Percentiles rank a stretch among this genome's conserved stretches.
These are phyloP conservation scores for Carex kokanica DNA, from an alignment of 176 grass and related monocot species.

Conservation along the genomic window DNA sequence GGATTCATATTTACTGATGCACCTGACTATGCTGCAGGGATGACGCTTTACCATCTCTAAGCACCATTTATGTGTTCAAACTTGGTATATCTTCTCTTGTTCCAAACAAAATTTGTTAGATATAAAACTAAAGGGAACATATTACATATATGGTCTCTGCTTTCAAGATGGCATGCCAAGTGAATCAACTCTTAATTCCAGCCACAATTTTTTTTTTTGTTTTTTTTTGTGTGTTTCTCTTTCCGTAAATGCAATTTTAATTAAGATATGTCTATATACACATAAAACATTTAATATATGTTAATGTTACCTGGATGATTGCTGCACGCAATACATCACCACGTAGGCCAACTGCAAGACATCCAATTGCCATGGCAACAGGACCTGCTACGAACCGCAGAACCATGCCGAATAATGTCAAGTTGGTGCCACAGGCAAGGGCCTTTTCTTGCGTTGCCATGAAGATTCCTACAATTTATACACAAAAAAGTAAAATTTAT, in stretches of 20 bases:
- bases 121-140: background rate
- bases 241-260: background rate
- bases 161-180: background rate
- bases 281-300: too few species aligned
- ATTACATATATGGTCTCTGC: background rate
- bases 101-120: background rate
- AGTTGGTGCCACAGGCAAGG: constrained; percentile 19
- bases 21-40: background rate
- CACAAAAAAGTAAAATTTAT: background rate
- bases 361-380: constrained; percentile 4
- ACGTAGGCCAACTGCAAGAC: background rate
- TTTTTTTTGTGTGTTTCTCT: background rate
- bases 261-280: background rate
- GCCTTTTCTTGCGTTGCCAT: constrained; percentile 47
- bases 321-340: constrained; percentile 32
- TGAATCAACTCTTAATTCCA: background rate
- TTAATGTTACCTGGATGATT: constrained; percentile 31
- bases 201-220: background rate
- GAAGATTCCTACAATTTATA: constrained; percentile 30
- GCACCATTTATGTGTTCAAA: background rate
- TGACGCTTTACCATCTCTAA: background rate
- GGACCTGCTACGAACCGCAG: constrained; percentile 31
- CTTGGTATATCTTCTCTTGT: background rate
- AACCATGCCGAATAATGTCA: constrained; percentile 27
- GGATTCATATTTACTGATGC: too few species aligned